These are phyloP conservation scores for Wickerhamomyces subpelliculosus DNA, from an alignment of 805 yeast genomes.

Conservation along the genomic window DNA sequence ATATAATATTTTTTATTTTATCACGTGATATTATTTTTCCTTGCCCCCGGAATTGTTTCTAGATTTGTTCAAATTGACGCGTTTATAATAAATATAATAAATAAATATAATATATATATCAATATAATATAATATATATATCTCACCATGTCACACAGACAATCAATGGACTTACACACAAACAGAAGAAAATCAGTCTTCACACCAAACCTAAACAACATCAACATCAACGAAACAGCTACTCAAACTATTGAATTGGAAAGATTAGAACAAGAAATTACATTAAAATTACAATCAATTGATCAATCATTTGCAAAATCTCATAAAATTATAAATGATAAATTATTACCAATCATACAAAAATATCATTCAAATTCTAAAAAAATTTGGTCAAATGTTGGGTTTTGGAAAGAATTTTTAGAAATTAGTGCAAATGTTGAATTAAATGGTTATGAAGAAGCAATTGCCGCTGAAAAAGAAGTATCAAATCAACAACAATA, in stretches of 20 bases:
- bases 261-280: slow-evolving; percentile 71
- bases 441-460: slow-evolving; percentile 44
- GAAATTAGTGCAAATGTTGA: slow-evolving; percentile 70
- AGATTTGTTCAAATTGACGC: no score
- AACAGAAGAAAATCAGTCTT: slow-evolving; percentile 22
- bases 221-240: slow-evolving; percentile 14
- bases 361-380: slow-evolving; percentile 52
- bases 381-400: slow-evolving; percentile 57
- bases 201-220: slow-evolving; percentile 10
- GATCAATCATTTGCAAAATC: slow-evolving; percentile 67
- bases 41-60: no score
- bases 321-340: slow-evolving; percentile 59
- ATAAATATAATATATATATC: no score
- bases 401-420: slow-evolving; percentile 73
- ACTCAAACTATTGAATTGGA: slow-evolving; percentile 37
- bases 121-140: not conserved
- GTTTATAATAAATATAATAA: no score
- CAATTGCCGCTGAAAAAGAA: no score
- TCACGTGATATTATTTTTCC: no score
- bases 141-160: slow-evolving; percentile 14
- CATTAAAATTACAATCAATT: slow-evolving; percentile 68
- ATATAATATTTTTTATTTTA: no score
- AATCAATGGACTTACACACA: slow-evolving; percentile 7
- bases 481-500: slow-evolving; percentile 4
- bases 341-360: slow-evolving; percentile 60